Evolutionary conservation across 202 grass and related monocot species (phyloP).

Genomic region (Zoysia matrella): DNA sequence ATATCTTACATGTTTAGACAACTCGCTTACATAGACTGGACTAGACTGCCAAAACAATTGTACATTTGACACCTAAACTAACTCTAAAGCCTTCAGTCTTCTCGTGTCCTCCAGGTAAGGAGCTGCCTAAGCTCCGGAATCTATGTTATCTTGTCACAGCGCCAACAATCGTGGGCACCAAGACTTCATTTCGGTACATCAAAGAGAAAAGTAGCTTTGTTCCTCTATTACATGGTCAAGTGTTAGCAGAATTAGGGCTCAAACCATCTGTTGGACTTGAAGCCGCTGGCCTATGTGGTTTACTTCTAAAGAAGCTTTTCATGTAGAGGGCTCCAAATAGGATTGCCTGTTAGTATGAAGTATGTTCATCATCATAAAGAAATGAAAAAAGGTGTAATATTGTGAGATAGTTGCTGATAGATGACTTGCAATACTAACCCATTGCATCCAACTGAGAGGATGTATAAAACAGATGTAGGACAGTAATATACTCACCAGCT

Average conservation of each 20-base stretch:
- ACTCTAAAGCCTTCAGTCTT: constrained; percentile 17
- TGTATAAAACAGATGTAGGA: constrained; percentile 92
- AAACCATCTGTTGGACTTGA: constrained; percentile 9
- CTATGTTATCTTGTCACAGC: constrained; percentile 20
- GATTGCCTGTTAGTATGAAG: constrained; percentile 43
- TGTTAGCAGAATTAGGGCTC: constrained; percentile 25
- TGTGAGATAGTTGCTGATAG: neutral
- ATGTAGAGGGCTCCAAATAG: constrained; percentile 82
- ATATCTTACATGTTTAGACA: neutral
- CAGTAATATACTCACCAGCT: constrained; percentile 93
- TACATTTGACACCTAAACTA: constrained; percentile 9
- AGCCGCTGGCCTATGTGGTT: constrained; percentile 45
- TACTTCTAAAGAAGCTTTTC: constrained; percentile 70
- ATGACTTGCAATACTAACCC: constrained; percentile 85
- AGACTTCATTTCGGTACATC: neutral
- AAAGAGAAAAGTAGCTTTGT: neutral
- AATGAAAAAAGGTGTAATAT: neutral
- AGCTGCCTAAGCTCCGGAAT: neutral
- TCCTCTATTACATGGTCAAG: constrained; percentile 35
- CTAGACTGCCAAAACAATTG: neutral
- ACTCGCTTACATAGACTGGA: neutral
- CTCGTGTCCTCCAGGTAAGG: neutral
- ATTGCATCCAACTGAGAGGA: constrained; percentile 88
- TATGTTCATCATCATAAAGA: neutral
- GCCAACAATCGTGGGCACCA: neutral